Percentiles rank a stretch among this genome's conserved stretches.
phyloP scores from a whole-genome alignment of 2,329 filamentous ascomycete species.

The Epichloe bromicola region DNA sequence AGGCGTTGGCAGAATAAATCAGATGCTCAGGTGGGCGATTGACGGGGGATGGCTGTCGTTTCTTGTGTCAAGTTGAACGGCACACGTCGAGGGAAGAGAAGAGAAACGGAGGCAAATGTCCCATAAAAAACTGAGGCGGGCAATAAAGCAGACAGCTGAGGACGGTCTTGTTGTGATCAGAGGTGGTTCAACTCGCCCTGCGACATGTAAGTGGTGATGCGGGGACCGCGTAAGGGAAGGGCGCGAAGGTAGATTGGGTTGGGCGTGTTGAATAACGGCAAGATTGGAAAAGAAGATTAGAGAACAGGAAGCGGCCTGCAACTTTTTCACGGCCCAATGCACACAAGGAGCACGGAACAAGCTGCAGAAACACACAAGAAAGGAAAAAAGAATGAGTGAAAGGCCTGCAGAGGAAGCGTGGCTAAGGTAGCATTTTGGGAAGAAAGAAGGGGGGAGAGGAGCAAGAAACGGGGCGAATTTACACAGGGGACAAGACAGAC shows the following conservation, averaged over 20 bases:
- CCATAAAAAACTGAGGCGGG: not conserved
- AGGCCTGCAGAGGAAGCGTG: not conserved
- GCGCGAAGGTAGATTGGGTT: not conserved
- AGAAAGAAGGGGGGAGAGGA: not conserved
- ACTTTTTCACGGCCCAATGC: not conserved
- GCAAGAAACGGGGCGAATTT: not conserved
- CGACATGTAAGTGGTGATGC: conserved; percentile 8
- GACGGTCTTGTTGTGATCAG: not conserved
- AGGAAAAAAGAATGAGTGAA: conserved; percentile 1
- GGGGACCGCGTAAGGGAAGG: conserved; percentile 2
- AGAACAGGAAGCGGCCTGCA: not conserved
- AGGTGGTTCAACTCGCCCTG: conserved; percentile 5
- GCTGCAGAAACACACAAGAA: conserved; percentile 2
- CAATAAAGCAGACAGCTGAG: not conserved
- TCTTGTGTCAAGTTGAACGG: not conserved
- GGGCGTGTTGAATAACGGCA: not conserved
- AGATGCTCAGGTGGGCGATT: not conserved
- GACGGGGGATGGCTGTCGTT: not conserved
- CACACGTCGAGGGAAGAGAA: not conserved
- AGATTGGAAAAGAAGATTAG: not conserved
- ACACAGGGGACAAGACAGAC: not conserved
- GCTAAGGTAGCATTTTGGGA: not conserved
- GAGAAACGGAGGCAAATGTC: not conserved
- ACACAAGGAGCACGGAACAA: not conserved
- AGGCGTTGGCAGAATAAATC: not conserved